Percentiles rank a stretch among this genome's conserved stretches.
Evolutionary conservation across 257 asterid genomes (phyloP).

Genomic region (Solanum peruvianum): DNA sequence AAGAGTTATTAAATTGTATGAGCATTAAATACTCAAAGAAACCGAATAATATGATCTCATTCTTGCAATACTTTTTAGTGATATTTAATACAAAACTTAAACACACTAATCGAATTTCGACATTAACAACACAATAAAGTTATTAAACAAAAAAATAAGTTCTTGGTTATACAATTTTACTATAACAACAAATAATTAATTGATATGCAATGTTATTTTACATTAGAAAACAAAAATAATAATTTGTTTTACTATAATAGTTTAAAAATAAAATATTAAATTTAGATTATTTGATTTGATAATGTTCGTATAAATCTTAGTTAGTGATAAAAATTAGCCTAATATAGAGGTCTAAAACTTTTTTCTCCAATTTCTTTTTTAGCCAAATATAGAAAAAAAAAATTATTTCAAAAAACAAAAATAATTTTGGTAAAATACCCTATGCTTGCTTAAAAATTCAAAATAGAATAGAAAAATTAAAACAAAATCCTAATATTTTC

Average conservation of each 20-base stretch:
- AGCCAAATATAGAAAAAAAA: not conserved
- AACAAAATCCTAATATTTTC: not conserved
- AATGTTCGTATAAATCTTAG: too few species aligned
- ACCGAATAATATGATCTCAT: not conserved
- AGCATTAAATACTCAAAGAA: not conserved
- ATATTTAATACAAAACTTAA: not conserved
- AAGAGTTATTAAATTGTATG: not conserved
- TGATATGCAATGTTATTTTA: not conserved
- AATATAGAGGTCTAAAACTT: not conserved
- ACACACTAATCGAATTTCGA: not conserved
- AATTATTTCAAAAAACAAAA: accelerated
- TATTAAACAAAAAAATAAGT: not conserved
- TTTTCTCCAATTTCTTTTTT: not conserved
- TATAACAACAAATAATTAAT: not conserved
- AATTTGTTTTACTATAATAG: not conserved
- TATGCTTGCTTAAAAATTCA: not conserved
- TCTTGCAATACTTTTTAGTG: not conserved
- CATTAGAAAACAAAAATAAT: not conserved
- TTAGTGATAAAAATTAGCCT: not conserved
- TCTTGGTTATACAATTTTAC: not conserved
- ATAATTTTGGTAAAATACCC: not conserved
- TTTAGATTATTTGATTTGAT: not conserved
- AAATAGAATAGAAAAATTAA: too few species aligned
- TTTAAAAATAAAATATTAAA: not conserved
- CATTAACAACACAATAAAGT: not conserved